Percentiles rank a stretch among this genome's conserved stretches.
phyloP scores from a whole-genome alignment of 2,329 filamentous ascomycete genomes.

The Talaromyces sp. region DNA sequence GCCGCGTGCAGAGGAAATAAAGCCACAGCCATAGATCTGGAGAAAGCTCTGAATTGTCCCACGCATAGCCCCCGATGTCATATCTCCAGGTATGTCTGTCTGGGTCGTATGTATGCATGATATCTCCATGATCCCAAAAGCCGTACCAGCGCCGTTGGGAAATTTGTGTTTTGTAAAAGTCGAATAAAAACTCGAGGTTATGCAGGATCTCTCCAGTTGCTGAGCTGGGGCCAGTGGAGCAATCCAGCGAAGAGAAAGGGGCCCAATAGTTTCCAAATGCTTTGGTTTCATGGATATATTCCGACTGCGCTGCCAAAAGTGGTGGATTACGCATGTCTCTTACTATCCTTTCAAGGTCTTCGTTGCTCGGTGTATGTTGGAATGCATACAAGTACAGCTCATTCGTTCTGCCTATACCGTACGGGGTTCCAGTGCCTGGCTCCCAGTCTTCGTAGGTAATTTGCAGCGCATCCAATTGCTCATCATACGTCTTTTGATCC shows the following conservation, averaged over 20 bases:
- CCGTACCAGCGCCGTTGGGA: constrained; percentile 59
- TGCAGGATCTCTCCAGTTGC: constrained; percentile 42
- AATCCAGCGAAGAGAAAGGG: constrained; percentile 25
- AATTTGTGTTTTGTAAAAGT: constrained; percentile 53
- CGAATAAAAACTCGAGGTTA: constrained; percentile 52
- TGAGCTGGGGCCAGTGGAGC: constrained; percentile 9
- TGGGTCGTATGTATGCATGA: constrained; percentile 58
- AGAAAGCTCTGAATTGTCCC: constrained; percentile 62
- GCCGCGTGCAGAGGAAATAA: constrained; percentile 56
- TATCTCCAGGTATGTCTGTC: constrained; percentile 59
- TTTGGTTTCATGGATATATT: constrained; percentile 48
- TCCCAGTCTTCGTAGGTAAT: constrained; percentile 63
- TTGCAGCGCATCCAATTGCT: constrained; percentile 56
- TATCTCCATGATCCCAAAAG: constrained; percentile 58
- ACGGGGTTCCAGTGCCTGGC: constrained; percentile 49
- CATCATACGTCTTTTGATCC: constrained; percentile 50
- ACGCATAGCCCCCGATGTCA: constrained; percentile 59
- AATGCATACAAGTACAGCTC: constrained; percentile 53
- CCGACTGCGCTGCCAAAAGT: constrained; percentile 44
- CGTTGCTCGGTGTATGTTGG: constrained; percentile 47
- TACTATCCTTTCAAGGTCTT: constrained; percentile 42
- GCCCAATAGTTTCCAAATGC: constrained; percentile 55
- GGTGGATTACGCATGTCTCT: constrained; percentile 49
- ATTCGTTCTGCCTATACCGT: constrained; percentile 55
- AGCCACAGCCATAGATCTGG: constrained; percentile 60